Evolutionary conservation across 352 stramenopile species (phyloP).

Genomic region (Globisporangium takayamanum): DNA sequence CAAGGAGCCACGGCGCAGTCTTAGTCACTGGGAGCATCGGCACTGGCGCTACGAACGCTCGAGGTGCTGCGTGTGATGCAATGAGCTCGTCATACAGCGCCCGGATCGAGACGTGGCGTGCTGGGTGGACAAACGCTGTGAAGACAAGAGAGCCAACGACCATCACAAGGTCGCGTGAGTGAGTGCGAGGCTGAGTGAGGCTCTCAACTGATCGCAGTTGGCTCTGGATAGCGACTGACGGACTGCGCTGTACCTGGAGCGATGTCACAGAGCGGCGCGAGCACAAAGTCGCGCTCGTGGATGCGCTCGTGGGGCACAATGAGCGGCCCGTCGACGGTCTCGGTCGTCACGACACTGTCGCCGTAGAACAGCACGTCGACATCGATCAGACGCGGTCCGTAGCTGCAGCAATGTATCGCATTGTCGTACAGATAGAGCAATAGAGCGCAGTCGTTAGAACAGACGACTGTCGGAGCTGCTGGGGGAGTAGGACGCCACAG

Average conservation of each 20-base stretch:
- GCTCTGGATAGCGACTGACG: too few species aligned
- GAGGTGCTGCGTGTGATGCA: conserved; percentile 3
- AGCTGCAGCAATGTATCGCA: conserved; percentile 33
- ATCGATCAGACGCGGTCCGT: conserved; percentile 92
- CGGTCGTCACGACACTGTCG: conserved; percentile 52
- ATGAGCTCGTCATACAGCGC: conserved; percentile 54
- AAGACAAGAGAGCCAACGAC: background rate
- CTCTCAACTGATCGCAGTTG: background rate
- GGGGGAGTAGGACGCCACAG: background rate
- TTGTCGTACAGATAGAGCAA: background rate
- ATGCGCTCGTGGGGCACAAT: conserved; percentile 94
- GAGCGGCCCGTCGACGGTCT: conserved; percentile 69
- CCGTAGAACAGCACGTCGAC: conserved; percentile 95
- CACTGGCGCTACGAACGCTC: conserved; percentile 34
- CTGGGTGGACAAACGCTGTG: conserved; percentile 73
- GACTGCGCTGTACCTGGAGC: conserved; percentile 27
- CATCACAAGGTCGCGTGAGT: background rate
- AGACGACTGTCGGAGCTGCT: background rate
- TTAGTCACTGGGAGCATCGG: conserved; percentile 51
- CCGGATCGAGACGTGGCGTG: conserved; percentile 61
- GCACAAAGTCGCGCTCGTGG: conserved; percentile 95
- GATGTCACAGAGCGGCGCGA: conserved; percentile 93
- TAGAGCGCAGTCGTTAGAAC: background rate
- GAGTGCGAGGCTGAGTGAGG: background rate
- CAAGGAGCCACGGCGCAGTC: conserved; percentile 30